Evolutionary conservation across 257 asterid genomes (phyloP).

Genomic region (Solanum virginianum): DNA sequence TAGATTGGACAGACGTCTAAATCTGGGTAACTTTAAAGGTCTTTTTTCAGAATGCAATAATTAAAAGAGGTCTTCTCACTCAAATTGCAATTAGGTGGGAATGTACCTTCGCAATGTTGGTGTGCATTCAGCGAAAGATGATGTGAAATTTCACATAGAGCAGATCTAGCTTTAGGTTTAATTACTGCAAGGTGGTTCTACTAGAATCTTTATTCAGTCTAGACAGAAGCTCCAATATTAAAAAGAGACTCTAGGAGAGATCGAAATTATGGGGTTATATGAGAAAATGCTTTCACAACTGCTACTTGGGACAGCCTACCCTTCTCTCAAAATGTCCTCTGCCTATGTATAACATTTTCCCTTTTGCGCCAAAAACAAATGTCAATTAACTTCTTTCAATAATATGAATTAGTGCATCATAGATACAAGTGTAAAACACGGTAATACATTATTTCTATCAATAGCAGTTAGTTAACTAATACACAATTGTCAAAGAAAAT

Average conservation of each 20-base stretch:
- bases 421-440: not conserved
- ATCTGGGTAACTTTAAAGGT: not conserved
- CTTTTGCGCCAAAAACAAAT: not conserved
- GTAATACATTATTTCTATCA: not conserved
- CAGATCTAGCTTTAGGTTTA: not conserved
- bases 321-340: not conserved
- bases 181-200: not conserved
- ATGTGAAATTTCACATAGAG: not conserved
- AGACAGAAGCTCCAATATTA: not conserved
- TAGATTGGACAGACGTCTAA: not conserved
- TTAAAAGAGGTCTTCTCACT: not conserved
- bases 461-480: not conserved
- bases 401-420: not conserved
- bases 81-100: not conserved
- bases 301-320: not conserved
- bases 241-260: not conserved
- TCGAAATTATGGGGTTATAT: not conserved
- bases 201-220: not conserved
- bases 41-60: not conserved
- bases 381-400: not conserved
- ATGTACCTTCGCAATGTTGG: not conserved
- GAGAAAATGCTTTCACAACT: not conserved
- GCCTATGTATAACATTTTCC: not conserved
- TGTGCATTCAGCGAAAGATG: not conserved
- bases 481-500: not conserved